phyloP scores from a whole-genome alignment of 2,329 filamentous ascomycete genomes.

The Fusarium brachygibbosum region DNA sequence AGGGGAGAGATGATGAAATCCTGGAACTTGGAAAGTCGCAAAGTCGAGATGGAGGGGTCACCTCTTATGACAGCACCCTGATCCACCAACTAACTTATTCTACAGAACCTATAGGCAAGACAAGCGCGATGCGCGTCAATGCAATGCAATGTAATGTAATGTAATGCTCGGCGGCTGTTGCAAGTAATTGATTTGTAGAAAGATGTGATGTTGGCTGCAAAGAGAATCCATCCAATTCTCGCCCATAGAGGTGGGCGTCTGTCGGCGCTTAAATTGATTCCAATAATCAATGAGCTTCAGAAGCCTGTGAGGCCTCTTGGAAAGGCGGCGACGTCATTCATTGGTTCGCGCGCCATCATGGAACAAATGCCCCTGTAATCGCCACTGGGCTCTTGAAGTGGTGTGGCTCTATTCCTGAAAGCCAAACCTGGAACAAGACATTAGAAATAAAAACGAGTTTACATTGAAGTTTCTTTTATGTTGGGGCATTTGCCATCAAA shows the following conservation, averaged over 20 bases:
- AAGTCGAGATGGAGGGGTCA: constrained; percentile 40
- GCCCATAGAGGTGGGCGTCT: constrained; percentile 37
- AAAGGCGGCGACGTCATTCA: constrained; percentile 45
- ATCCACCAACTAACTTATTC: constrained; percentile 16
- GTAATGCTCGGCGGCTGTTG: constrained; percentile 26
- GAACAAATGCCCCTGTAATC: constrained; percentile 29
- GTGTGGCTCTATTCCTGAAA: not conserved
- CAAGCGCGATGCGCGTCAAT: constrained; percentile 46
- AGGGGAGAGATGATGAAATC: constrained; percentile 23
- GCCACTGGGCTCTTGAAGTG: constrained; percentile 25
- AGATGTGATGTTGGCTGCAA: constrained; percentile 22
- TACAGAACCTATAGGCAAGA: constrained; percentile 12
- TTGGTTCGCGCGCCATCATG: constrained; percentile 29
- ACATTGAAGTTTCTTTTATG: not conserved
- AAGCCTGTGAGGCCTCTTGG: constrained; percentile 47
- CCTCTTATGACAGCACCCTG: constrained; percentile 27
- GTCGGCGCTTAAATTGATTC: constrained; percentile 47
- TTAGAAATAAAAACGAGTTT: not conserved
- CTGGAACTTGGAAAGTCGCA: constrained; percentile 41
- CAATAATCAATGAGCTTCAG: constrained; percentile 19
- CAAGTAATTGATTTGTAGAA: constrained; percentile 32
- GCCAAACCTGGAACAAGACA: not conserved
- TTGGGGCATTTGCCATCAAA: constrained; percentile 11
- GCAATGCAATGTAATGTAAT: constrained; percentile 19
- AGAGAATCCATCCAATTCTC: constrained; percentile 9